Conservation (phyloP, 495 filamentous ascomycete species). For the Neurospora sp. region DNA sequence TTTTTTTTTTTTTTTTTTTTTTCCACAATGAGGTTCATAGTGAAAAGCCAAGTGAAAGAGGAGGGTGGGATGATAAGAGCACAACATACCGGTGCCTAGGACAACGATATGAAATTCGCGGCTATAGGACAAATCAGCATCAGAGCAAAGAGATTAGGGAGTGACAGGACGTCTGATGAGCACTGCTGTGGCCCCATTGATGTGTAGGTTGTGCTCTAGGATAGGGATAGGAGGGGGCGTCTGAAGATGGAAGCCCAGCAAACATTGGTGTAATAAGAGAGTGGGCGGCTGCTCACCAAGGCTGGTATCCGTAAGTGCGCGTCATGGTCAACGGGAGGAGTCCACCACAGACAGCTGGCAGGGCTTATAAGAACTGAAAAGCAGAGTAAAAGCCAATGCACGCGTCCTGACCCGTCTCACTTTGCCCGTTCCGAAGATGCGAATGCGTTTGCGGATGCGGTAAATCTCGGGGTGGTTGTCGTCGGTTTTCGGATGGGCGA, state of each 20-base stretch:
- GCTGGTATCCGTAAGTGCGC: conserved; percentile 19
- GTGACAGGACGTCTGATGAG: neutral
- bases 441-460: neutral
- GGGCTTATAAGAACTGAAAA: neutral
- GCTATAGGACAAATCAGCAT: conserved; percentile 9
- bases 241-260: neutral
- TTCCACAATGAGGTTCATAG: neutral
- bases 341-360: neutral
- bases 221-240: neutral
- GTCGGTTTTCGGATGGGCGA: neutral
- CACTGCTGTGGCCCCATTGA: neutral
- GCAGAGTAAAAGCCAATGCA: neutral
- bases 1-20: neutral
- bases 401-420: neutral
- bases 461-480: neutral
- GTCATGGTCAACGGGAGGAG: conserved; percentile 13
- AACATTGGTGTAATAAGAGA: neutral
- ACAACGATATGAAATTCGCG: conserved; percentile 29
- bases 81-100: conserved; percentile 23
- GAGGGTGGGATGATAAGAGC: neutral
- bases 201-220: neutral
- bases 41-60: neutral
- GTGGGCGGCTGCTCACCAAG: conserved; percentile 16
- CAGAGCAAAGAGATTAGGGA: neutral
- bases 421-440: neutral